Conservation (phyloP, 2,329 filamentous ascomycete genomes). For the Bipolaris gigantea region DNA sequence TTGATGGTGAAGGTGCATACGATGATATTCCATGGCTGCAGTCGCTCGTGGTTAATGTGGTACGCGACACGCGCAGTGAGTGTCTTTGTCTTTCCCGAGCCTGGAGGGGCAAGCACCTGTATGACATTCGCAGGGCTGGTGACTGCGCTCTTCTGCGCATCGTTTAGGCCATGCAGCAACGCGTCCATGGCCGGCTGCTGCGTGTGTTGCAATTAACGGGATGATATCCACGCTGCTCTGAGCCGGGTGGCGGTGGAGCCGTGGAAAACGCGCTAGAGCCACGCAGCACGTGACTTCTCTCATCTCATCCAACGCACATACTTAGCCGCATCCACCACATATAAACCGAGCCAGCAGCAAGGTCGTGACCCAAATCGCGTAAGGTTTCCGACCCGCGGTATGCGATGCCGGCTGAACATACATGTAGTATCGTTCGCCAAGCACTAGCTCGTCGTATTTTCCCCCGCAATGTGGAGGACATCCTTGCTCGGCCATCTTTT, state of each 20-base stretch:
- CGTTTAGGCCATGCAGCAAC: conserved; percentile 65
- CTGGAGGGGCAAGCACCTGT: conserved; percentile 65
- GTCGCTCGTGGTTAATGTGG: conserved; percentile 71
- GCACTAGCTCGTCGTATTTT: conserved; percentile 8
- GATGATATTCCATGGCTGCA: conserved; percentile 83
- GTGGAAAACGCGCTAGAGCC: conserved; percentile 10
- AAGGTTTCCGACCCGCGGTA: conserved; percentile 3
- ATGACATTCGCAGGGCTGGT: conserved; percentile 62
- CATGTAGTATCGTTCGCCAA: conserved; percentile 6
- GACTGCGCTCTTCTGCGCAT: conserved; percentile 65
- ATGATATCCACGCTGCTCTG: background rate
- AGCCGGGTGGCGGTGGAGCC: background rate
- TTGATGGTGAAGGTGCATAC: conserved; percentile 98
- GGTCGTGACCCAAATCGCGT: conserved; percentile 5
- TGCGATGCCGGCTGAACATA: background rate
- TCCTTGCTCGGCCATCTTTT: conserved; percentile 25
- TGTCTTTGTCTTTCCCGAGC: conserved; percentile 91
- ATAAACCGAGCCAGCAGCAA: too few species aligned
- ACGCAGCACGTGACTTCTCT: conserved; percentile 3
- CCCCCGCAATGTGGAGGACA: conserved; percentile 15
- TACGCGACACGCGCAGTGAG: conserved; percentile 90
- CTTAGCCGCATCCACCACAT: too few species aligned
- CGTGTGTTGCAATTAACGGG: conserved; percentile 10
- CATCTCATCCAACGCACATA: too few species aligned
- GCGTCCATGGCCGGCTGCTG: conserved; percentile 49